Evolutionary conservation across 2,329 filamentous ascomycete species (phyloP).

Genomic region (Lachnellula subtilissima): DNA sequence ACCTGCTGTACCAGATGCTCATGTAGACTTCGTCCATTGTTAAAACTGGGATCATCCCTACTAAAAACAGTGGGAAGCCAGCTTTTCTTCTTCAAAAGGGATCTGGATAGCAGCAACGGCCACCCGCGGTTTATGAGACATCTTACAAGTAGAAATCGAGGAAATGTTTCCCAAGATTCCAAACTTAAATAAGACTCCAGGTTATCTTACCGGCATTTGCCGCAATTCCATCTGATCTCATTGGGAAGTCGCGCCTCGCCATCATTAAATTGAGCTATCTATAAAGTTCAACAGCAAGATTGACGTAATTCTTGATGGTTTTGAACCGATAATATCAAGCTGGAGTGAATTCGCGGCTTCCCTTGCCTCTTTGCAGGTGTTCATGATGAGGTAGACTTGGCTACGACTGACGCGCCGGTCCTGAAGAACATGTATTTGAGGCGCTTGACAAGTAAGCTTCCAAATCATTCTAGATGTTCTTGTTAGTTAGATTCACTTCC

Average conservation of each 20-base stretch:
- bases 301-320: background rate
- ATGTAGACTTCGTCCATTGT: too few species aligned
- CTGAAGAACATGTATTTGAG: background rate
- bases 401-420: background rate
- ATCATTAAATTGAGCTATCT: background rate
- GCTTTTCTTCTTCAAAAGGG: too few species aligned
- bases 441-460: background rate
- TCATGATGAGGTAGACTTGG: background rate
- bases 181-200: background rate
- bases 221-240: background rate
- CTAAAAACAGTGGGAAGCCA: too few species aligned
- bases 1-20: too few species aligned
- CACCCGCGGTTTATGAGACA: too few species aligned
- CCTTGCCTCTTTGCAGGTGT: background rate
- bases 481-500: background rate
- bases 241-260: background rate
- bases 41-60: too few species aligned
- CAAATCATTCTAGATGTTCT: background rate
- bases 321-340: background rate
- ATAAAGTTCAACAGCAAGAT: background rate
- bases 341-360: background rate
- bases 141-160: too few species aligned
- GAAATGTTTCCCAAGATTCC: too few species aligned
- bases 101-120: too few species aligned
- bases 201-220: background rate